A percentile compares a stretch with the other conserved stretches of the same genome.
Conservation (phyloP, 2,329 filamentous ascomycete genomes). For the Trichoderma sp. region DNA sequence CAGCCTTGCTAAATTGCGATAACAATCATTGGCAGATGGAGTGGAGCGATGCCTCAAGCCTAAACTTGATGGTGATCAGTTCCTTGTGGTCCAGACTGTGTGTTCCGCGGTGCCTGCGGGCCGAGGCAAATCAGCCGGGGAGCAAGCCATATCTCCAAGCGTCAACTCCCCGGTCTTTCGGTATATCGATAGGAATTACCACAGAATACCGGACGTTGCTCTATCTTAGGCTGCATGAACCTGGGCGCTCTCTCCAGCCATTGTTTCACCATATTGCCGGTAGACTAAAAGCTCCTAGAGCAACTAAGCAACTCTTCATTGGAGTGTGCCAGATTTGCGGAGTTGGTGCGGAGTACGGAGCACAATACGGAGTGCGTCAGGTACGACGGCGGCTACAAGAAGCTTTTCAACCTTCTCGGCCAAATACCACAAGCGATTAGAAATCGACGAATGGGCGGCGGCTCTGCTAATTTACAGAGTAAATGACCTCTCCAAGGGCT, state of each 20-base stretch:
- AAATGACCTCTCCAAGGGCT: neutral
- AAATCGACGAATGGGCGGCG: constrained; percentile 3
- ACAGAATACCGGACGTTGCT: neutral
- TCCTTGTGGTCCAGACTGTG: neutral
- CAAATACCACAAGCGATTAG: constrained; percentile 1
- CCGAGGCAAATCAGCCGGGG: neutral
- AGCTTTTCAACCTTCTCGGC: constrained; percentile 3
- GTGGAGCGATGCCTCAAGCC: neutral
- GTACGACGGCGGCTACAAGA: constrained; percentile 3
- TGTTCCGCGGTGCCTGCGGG: neutral
- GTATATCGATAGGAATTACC: neutral
- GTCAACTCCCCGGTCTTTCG: neutral
- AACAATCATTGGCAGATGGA: neutral
- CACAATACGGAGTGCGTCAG: constrained; percentile 8
- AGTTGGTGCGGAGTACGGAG: constrained; percentile 14
- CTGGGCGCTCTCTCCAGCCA: neutral
- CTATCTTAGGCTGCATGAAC: neutral
- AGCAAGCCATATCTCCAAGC: neutral
- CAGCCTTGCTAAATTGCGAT: neutral
- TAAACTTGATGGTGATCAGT: constrained; percentile 5
- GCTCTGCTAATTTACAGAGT: neutral
- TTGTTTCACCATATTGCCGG: constrained; percentile 1
- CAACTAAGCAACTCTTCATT: neutral
- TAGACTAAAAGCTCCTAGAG: neutral
- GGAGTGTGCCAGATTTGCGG: constrained; percentile 7